These are phyloP conservation scores for Fusarium globosum DNA, from an alignment of 2,329 filamentous ascomycete genomes.

Conservation along the genomic window DNA sequence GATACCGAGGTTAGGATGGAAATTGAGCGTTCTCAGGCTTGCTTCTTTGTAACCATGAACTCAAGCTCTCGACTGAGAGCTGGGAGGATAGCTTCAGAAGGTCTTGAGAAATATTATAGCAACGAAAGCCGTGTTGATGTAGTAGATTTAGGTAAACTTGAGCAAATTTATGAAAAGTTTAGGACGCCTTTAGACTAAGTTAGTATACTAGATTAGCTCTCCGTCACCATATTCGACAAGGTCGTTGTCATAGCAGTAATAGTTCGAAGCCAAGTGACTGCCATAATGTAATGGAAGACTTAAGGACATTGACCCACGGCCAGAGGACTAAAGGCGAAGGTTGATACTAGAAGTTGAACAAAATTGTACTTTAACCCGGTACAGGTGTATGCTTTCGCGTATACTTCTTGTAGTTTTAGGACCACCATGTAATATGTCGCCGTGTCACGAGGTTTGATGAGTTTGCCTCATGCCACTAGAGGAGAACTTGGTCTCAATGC, in stretches of 20 bases:
- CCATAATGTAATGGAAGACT: too few species aligned
- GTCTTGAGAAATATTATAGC: background rate
- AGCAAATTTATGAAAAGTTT: background rate
- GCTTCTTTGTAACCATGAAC: too few species aligned
- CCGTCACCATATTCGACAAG: constrained; percentile 36
- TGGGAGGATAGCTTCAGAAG: background rate
- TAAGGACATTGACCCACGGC: fast-evolving
- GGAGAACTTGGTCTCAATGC: too few species aligned
- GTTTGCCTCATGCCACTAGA: background rate
- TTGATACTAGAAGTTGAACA: fast-evolving
- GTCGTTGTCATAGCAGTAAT: constrained; percentile 48
- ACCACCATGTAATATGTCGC: background rate
- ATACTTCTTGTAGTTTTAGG: fast-evolving
- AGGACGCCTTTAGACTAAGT: too few species aligned
- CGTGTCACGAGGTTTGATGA: background rate
- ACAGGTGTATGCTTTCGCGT: fast-evolving
- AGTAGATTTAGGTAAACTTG: background rate
- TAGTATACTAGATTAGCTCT: constrained; percentile 15
- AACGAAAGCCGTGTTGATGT: background rate
- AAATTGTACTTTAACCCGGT: fast-evolving
- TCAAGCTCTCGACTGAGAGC: fast-evolving
- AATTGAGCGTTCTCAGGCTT: background rate
- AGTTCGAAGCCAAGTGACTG: background rate
- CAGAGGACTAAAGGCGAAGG: fast-evolving
- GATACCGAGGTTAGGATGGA: too few species aligned